phyloP scores from a whole-genome alignment of 306 rosid genomes.

The Pyrus betulifolia region DNA sequence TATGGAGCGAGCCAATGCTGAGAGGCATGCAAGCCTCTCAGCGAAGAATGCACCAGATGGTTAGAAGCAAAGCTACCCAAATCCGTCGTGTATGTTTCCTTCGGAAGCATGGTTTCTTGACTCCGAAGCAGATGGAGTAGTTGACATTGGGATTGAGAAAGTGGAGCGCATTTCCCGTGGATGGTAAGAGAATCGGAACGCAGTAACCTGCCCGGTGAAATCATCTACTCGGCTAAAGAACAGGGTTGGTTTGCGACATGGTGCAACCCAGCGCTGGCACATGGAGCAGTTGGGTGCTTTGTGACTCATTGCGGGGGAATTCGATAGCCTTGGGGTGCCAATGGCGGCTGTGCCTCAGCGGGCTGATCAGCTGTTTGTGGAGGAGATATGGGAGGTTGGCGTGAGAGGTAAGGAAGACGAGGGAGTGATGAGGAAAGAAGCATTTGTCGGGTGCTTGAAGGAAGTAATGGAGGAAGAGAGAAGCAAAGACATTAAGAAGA shows the following conservation, averaged over 20 bases:
- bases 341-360: constrained; percentile 61
- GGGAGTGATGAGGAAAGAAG: constrained; percentile 42
- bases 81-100: constrained; percentile 37
- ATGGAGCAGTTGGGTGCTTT: constrained; percentile 47
- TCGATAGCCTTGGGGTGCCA: constrained; percentile 63
- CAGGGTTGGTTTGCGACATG: constrained; percentile 35
- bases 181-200: constrained; percentile 23
- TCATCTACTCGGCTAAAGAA: constrained; percentile 17
- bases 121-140: constrained; percentile 22
- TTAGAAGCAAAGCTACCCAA: constrained; percentile 13
- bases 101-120: constrained; percentile 40
- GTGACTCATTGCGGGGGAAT: constrained; percentile 69
- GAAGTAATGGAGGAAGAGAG: constrained; percentile 45
- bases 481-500: constrained; percentile 30
- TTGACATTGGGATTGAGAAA: constrained; percentile 25
- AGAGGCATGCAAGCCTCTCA: constrained; percentile 10
- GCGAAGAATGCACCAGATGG: constrained; percentile 24
- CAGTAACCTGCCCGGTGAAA: constrained; percentile 27
- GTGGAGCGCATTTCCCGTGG: constrained; percentile 29
- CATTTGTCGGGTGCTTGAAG: constrained; percentile 36
- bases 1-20: constrained; percentile 25
- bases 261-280: constrained; percentile 51
- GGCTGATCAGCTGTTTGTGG: constrained; percentile 57
- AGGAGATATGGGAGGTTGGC: constrained; percentile 53
- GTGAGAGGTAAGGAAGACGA: constrained; percentile 53